Percentiles rank a stretch among this genome's conserved stretches.
These are phyloP conservation scores for Balamuthia mandrillaris DNA, from an alignment of 208 protist species.

Conservation along the genomic window DNA sequence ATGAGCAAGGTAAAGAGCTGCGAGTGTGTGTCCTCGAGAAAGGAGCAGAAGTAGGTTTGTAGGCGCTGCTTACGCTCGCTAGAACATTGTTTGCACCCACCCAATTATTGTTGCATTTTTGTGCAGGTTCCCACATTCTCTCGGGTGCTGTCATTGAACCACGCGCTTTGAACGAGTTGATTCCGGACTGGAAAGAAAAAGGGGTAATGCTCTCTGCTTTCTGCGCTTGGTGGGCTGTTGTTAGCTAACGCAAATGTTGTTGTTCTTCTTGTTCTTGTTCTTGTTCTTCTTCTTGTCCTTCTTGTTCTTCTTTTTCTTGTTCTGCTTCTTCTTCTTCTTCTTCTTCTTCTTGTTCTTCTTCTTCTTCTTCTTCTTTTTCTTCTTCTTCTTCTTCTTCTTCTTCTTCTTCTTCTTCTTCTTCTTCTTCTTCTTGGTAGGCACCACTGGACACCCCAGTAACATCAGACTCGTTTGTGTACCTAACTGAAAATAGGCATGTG, in stretches of 20 bases:
- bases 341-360: too few relatives aligned
- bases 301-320: too few relatives aligned
- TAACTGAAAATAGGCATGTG: constrained; percentile 68
- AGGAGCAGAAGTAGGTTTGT: constrained; percentile 80
- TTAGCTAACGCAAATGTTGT: too few relatives aligned
- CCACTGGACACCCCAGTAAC: constrained; percentile 83
- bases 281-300: too few relatives aligned
- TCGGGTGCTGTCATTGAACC: constrained; percentile 95
- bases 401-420: background rate
- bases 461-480: constrained; percentile 82
- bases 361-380: too few relatives aligned
- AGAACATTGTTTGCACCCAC: background rate
- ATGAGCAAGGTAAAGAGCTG: constrained; percentile 76
- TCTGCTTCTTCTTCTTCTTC: too few relatives aligned
- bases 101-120: background rate
- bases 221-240: too few relatives aligned
- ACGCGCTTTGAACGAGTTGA: constrained; percentile 87
- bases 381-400: too few relatives aligned
- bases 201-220: too few relatives aligned
- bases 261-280: too few relatives aligned
- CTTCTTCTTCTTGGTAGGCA: constrained; percentile 36
- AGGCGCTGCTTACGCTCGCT: background rate
- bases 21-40: constrained; percentile 93
- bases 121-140: constrained; percentile 89
- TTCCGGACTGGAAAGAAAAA: constrained; percentile 87